Evolutionary conservation across 2,329 filamentous ascomycete species (phyloP).

Genomic region (Aspergillus tubingensis): DNA sequence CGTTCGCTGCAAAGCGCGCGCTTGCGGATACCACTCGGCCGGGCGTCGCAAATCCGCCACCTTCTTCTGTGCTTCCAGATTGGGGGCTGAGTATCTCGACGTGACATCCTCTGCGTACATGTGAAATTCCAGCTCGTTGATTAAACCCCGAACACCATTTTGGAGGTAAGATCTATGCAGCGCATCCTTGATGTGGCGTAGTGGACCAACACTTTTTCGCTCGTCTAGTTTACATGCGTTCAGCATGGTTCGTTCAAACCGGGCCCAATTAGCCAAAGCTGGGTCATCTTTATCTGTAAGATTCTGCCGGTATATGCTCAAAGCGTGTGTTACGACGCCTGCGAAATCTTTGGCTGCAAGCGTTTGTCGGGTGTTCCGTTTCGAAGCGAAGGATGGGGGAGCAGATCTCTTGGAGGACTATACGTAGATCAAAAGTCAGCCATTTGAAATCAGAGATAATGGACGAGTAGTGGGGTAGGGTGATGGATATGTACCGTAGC

Average conservation of each 20-base stretch:
- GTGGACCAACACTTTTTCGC: constrained; percentile 19
- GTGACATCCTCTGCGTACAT: constrained; percentile 68
- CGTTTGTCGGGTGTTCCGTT: constrained; percentile 1
- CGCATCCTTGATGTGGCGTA: constrained; percentile 31
- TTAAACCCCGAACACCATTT: constrained; percentile 54
- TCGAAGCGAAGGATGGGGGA: not conserved
- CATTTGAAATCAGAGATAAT: not conserved
- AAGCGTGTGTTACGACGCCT: constrained; percentile 27
- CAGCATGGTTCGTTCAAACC: constrained; percentile 34
- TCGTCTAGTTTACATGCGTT: constrained; percentile 34
- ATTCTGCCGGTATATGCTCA: constrained; percentile 28
- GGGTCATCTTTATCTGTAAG: constrained; percentile 18
- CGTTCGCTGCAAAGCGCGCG: constrained; percentile 75
- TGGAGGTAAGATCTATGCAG: constrained; percentile 63
- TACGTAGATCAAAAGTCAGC: not conserved
- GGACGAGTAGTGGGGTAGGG: no score
- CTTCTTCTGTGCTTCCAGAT: constrained; percentile 61
- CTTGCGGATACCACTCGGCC: constrained; percentile 87
- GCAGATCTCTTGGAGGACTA: not conserved
- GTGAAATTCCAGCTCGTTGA: constrained; percentile 63
- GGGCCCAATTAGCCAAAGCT: constrained; percentile 27
- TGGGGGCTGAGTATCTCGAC: constrained; percentile 56
- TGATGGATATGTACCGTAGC: no score
- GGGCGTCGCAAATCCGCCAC: constrained; percentile 86
- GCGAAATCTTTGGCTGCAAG: constrained; percentile 30